Conservation (phyloP, 2,329 filamentous ascomycete genomes). For the Chrysosphaeria jannelii region DNA sequence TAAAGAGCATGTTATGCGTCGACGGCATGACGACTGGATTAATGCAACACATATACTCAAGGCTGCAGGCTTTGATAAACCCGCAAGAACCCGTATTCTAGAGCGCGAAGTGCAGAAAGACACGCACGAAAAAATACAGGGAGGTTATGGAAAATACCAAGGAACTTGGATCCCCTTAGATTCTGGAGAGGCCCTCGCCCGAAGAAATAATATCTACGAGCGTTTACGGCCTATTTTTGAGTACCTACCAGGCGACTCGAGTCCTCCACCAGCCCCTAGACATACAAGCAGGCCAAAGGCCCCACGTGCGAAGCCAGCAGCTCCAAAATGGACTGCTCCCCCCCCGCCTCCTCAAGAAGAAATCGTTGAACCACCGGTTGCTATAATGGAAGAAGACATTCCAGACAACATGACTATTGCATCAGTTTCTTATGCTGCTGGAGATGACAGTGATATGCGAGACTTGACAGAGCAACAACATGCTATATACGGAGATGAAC, state of each 20-base stretch:
- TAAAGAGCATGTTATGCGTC: slow-evolving; percentile 80
- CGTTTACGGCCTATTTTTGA: slow-evolving; percentile 72
- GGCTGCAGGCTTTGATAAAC: slow-evolving; percentile 90
- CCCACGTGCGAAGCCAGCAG: slow-evolving; percentile 28
- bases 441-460: slow-evolving; percentile 44
- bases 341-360: too few species aligned
- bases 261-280: slow-evolving; percentile 77
- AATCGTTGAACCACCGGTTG: too few species aligned
- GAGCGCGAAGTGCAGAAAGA: slow-evolving; percentile 95
- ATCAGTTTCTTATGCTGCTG: slow-evolving; percentile 54
- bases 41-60: slow-evolving; percentile 99
- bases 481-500: slow-evolving; percentile 67
- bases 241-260: slow-evolving; percentile 55
- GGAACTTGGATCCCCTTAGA: slow-evolving; percentile 88
- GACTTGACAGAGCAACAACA: slow-evolving; percentile 52
- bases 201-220: slow-evolving; percentile 62
- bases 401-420: slow-evolving; percentile 59
- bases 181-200: slow-evolving; percentile 51
- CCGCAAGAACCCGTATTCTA: slow-evolving; percentile 73
- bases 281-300: slow-evolving; percentile 70
- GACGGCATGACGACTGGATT: slow-evolving; percentile 83
- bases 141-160: slow-evolving; percentile 96
- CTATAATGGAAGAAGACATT: slow-evolving; percentile 47
- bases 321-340: slow-evolving; percentile 29
- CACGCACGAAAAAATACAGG: slow-evolving; percentile 89